These are phyloP conservation scores for Panicum hallii DNA, from an alignment of 202 grass and related monocot species.

Conservation along the genomic window DNA sequence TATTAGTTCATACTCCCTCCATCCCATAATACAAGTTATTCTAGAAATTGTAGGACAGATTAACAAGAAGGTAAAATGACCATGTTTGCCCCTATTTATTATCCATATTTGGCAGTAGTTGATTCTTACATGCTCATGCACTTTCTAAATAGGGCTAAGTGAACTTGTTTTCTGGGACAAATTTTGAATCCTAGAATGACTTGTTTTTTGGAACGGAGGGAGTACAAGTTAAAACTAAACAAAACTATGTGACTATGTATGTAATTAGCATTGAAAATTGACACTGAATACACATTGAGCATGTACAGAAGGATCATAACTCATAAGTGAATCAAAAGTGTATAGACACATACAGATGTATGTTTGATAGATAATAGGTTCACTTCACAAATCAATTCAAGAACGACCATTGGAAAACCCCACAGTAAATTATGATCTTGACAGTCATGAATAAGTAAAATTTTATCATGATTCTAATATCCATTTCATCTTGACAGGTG, in stretches of 20 bases:
- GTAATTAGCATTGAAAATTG: constrained; percentile 32
- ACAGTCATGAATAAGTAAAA: constrained; percentile 8
- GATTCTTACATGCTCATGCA: too few species aligned
- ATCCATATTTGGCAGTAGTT: too few species aligned
- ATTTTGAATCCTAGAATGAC: too few species aligned
- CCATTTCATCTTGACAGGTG: constrained; percentile 18
- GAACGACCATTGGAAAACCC: not conserved
- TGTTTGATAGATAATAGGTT: not conserved
- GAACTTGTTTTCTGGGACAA: too few species aligned
- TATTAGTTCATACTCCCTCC: not conserved
- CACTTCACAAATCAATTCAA: not conserved
- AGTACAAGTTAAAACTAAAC: constrained; percentile 26
- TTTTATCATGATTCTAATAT: not conserved
- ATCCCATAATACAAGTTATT: too few species aligned
- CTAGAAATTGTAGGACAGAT: too few species aligned
- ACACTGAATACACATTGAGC: not conserved
- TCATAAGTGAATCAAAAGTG: constrained; percentile 3
- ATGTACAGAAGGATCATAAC: not conserved
- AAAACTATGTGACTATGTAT: not conserved
- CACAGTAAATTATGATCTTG: not conserved
- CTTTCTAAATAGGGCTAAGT: too few species aligned
- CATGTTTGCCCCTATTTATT: too few species aligned
- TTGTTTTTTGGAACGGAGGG: too few species aligned
- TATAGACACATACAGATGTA: not conserved
- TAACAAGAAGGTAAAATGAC: too few species aligned